phyloP scores from a whole-genome alignment of 169 alveolate genomes.

The Plasmodium reichenowi region DNA sequence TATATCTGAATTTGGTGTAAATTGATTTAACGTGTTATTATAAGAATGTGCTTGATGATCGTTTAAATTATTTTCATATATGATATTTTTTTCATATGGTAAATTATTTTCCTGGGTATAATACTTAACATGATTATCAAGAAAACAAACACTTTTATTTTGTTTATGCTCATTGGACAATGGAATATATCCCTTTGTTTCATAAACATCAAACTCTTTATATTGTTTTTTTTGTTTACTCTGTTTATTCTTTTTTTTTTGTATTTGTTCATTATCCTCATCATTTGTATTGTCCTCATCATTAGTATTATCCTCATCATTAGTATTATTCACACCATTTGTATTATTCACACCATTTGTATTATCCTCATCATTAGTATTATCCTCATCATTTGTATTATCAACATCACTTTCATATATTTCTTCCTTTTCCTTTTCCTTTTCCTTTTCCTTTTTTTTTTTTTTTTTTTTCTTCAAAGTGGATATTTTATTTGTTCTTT shows the following conservation, averaged over 20 bases:
- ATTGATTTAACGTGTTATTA: background rate
- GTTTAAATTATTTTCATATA: background rate
- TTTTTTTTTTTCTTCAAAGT: background rate
- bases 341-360: too few species aligned
- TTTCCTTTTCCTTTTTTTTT: background rate
- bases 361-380: too few species aligned
- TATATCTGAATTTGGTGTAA: background rate
- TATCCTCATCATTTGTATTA: too few species aligned
- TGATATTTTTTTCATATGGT: background rate
- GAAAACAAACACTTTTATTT: constrained; percentile 21
- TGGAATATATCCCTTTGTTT: constrained; percentile 35
- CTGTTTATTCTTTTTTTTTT: too few species aligned
- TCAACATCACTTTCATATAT: too few species aligned
- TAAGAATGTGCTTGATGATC: background rate
- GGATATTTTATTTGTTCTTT: too few species aligned
- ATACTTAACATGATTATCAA: constrained; percentile 1
- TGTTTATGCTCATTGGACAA: background rate
- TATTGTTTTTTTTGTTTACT: background rate
- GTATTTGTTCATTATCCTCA: background rate
- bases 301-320: background rate
- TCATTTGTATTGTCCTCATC: background rate
- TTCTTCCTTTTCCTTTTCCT: too few species aligned
- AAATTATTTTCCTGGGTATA: background rate
- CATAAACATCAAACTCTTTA: constrained; percentile 5
- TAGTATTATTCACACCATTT: background rate